Evolutionary conservation across 2,329 filamentous ascomycete genomes (phyloP).

Genomic region (Cladophialophora psammophila): DNA sequence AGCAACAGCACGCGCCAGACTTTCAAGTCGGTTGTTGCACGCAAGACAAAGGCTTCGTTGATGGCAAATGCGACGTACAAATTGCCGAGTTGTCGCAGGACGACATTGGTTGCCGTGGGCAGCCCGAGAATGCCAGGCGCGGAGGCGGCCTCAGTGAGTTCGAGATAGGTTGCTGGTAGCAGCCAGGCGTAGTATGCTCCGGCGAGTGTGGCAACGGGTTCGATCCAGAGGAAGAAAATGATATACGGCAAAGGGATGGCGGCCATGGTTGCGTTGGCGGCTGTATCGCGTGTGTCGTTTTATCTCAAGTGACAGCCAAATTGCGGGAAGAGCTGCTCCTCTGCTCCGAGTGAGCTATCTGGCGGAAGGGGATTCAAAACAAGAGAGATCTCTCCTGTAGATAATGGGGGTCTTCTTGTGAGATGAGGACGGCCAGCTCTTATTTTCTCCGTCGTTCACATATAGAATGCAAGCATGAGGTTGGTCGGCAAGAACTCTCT

Average conservation of each 20-base stretch:
- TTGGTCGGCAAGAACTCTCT: not conserved
- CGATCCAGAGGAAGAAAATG: constrained; percentile 77
- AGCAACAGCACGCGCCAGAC: constrained; percentile 75
- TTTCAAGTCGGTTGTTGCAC: constrained; percentile 69
- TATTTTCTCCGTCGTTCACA: not conserved
- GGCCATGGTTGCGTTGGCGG: constrained; percentile 46
- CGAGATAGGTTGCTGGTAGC: constrained; percentile 65
- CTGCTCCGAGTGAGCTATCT: not conserved
- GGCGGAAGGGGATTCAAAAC: not conserved
- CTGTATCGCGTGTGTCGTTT: constrained; percentile 13
- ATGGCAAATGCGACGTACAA: constrained; percentile 79
- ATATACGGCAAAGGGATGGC: constrained; percentile 69
- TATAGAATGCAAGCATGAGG: not conserved
- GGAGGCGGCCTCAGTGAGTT: constrained; percentile 66
- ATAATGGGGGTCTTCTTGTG: not conserved
- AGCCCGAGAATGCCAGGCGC: constrained; percentile 54
- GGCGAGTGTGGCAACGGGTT: constrained; percentile 63
- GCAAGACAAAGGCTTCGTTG: constrained; percentile 78
- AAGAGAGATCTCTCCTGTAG: not conserved
- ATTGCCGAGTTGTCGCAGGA: constrained; percentile 77
- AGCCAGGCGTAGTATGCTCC: constrained; percentile 63
- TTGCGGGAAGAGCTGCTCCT: not conserved
- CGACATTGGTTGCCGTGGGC: constrained; percentile 69
- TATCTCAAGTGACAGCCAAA: not conserved
- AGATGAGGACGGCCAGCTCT: not conserved